Base-by-base conservation (phyloP, 2,329 filamentous ascomycete species). In the Talaromyces sp. region DNA sequence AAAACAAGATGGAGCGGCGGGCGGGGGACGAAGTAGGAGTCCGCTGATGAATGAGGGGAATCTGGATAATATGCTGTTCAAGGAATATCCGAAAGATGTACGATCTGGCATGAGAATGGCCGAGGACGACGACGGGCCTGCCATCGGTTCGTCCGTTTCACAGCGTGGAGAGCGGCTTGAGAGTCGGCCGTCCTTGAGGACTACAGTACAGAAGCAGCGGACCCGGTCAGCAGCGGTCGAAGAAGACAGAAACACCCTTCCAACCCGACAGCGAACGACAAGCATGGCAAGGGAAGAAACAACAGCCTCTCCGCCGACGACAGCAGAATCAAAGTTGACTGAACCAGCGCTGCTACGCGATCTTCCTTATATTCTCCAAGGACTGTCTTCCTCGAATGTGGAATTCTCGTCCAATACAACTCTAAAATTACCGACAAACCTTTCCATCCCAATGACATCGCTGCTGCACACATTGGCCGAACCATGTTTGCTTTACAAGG, bases 341-440 rank as follows among this genome's bases (percentile, higher is more conserved):
- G 89, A 92, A 70, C 81, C 83, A 27, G 81, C 82, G 17, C 80
- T 92, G 12, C 77, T 92, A 24, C 84, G 89, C 65, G 93, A 97
- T 70, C 80, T 97, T 3, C 92, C 94, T 0, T 97, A 94, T 70
- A 97, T 92, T 0, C 80, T 97, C 0, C 94, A 97, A 75, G 94
- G 94, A 0, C 80, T 97, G 2, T 95, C 92, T 1, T 96, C 93
- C 0, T 88, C 89, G 1, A 91, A 92, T 64, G 79, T 97, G 43
- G 83, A 87, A 0, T 97, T 97, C 65, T 78, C 84, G 10, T 85
- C 86, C 14, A 81, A 85, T 26, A 85, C 86, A 24, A 85, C 84
- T 2, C 77, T 97, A 57, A 90, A 86, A 68, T 79, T 99, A 27
- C 95, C 94, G 0, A 69, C 86, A 0, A 90, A 87, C 0, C 81